Evolutionary conservation across 306 rosid genomes (phyloP).

Genomic region (Cicer chorassanicum): DNA sequence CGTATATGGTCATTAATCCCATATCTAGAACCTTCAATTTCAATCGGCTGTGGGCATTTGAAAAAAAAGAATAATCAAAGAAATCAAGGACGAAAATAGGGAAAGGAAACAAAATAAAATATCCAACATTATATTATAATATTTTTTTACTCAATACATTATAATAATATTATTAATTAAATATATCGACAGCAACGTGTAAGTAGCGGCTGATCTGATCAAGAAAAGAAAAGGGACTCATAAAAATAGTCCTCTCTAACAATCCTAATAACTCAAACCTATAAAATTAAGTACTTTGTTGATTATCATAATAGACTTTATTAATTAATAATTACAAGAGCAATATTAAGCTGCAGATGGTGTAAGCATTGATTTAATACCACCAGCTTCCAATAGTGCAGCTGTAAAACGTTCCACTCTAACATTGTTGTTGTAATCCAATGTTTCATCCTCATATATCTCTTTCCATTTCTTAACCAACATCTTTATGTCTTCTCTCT

Average conservation of each 20-base stretch:
- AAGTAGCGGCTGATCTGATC: background rate
- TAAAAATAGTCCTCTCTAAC: background rate
- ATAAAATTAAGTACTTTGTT: background rate
- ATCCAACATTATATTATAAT: background rate
- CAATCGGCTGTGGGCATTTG: no score
- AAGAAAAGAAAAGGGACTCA: background rate
- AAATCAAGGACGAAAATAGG: background rate
- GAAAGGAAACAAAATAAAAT: background rate
- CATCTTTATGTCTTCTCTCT: slow-evolving; percentile 76
- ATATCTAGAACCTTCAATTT: no score
- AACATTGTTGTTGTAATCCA: slow-evolving; percentile 49
- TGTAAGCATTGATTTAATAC: slow-evolving; percentile 38
- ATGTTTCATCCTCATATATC: slow-evolving; percentile 67
- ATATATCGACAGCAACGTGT: slow-evolving; percentile 17
- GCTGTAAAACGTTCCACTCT: slow-evolving; percentile 26
- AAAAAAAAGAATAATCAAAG: no score
- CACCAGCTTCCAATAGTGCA: slow-evolving; percentile 42
- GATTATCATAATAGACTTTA: background rate
- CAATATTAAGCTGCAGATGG: slow-evolving; percentile 62
- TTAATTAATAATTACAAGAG: background rate
- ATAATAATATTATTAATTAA: background rate
- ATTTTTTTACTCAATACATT: background rate
- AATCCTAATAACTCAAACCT: background rate
- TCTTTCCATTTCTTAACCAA: slow-evolving; percentile 85
- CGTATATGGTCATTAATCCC: no score